A percentile compares a stretch with the other conserved stretches of the same genome.
Conservation (phyloP, 371 early-diverging fungal genomes). For the Mortierella sp. region DNA sequence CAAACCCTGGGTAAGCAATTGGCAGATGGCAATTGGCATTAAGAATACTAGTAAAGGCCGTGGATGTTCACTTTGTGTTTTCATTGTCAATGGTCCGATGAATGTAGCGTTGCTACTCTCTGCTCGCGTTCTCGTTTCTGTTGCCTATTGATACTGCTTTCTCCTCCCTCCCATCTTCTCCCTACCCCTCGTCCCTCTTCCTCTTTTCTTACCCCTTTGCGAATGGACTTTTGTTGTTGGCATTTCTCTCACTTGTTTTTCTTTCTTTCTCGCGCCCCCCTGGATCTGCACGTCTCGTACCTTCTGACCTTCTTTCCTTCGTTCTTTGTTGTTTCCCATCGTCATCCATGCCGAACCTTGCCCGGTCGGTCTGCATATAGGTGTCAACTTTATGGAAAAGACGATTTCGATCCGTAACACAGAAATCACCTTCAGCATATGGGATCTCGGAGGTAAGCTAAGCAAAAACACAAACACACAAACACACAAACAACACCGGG, state of each 20-base stretch:
- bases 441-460: conserved; percentile 97
- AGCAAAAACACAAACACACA: conserved; percentile 6
- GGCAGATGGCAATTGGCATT: background rate
- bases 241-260: background rate
- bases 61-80: background rate
- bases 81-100: background rate
- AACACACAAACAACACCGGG: background rate
- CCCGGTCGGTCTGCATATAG: conserved; percentile 55
- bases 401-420: conserved; percentile 92
- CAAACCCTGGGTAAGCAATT: conserved; percentile 94
- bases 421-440: conserved; percentile 97
- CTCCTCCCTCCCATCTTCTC: background rate
- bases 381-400: conserved; percentile 99
- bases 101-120: background rate
- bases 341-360: background rate
- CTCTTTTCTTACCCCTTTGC: background rate
- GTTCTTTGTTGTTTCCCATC: background rate
- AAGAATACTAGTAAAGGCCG: background rate
- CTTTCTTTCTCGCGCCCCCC: background rate
- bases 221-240: background rate
- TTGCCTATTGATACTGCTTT: background rate
- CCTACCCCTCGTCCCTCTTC: background rate
- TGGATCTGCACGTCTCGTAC: background rate
- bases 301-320: conserved; percentile 1
- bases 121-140: conserved; percentile 3